Evolutionary conservation across 345 rosid species (phyloP).

Genomic region (Psidium friedrichsthalianum): DNA sequence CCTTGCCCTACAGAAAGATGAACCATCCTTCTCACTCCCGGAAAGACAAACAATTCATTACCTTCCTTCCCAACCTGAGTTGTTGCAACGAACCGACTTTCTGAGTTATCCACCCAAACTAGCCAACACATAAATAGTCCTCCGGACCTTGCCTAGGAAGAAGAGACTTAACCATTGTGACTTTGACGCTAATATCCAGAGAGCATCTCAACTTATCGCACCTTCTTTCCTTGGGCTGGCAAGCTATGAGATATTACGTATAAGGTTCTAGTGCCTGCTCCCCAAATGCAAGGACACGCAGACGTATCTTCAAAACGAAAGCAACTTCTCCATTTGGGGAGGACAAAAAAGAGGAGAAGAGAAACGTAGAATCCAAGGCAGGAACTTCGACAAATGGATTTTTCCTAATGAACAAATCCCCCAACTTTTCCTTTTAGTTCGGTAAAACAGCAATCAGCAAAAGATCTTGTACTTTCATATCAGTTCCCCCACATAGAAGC

Average conservation of each 20-base stretch:
- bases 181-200: neutral
- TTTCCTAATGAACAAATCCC: neutral
- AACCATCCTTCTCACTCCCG: neutral
- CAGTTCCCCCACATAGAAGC: neutral
- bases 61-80: neutral
- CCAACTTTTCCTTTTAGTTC: neutral
- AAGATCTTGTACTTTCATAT: neutral
- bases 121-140: neutral
- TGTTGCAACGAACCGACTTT: neutral
- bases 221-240: neutral
- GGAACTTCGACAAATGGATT: neutral
- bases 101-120: neutral
- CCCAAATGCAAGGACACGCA: neutral
- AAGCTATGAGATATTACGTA: neutral
- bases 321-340: neutral
- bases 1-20: neutral
- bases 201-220: neutral
- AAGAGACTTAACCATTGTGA: neutral
- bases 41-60: neutral
- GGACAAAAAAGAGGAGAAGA: neutral
- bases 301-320: neutral
- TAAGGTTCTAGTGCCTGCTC: neutral
- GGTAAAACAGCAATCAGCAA: neutral
- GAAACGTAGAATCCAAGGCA: neutral
- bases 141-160: neutral